Base-by-base conservation (phyloP, 2,329 filamentous ascomycete genomes). In the Paraconiothyrium brasiliense region DNA sequence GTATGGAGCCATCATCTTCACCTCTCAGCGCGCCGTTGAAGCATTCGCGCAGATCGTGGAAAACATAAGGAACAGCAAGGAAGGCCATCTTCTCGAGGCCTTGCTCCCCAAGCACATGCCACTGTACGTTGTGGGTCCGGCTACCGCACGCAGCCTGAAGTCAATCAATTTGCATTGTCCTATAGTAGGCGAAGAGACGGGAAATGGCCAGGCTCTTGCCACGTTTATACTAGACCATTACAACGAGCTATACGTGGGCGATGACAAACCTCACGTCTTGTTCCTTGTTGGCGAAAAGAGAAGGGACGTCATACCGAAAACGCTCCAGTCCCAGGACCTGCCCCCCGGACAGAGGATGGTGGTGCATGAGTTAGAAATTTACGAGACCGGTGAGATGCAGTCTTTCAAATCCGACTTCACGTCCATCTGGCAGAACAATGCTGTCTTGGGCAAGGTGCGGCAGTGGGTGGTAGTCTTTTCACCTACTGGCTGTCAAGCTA, bases 221-320 rank as follows among this genome's bases (percentile, higher is more conserved):
- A 80, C 85, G 6, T 91, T 90, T 72, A 97, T 99, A 57, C 83
- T 97, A 6, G 80, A 88, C 2, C 91, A 97, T 75, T 97, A 97
- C 73, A 86, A 85, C 57, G 60, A 61, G 8, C 63, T 83, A 11
- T 71, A 78, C 57, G 72, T 70, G 34, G 68, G 67, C 60, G 57
- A 71, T 8, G 51, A 58, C 14, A 87, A 88, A 69, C 88, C 85
- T 0, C 86, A 90, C 0, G 77, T 98, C 5, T 81, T 98, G 0
- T 99, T 98, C 76, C 85, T 96, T 14, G 93, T 97, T 0, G 95
- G 95, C 22, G 94, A 97, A 75, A 92, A 94, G 75, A 87, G 93
- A 58, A 84, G 95, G 48, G 95, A 98, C 76, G 88, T 97, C 67
- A 97, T 99, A 65, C 94, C 95, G 1, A 92, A 87, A 69, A 92